A percentile compares a stretch with the other conserved stretches of the same genome.
Evolutionary conservation across 2,329 filamentous ascomycete genomes (phyloP).

Genomic region (Rosellinia necatrix): DNA sequence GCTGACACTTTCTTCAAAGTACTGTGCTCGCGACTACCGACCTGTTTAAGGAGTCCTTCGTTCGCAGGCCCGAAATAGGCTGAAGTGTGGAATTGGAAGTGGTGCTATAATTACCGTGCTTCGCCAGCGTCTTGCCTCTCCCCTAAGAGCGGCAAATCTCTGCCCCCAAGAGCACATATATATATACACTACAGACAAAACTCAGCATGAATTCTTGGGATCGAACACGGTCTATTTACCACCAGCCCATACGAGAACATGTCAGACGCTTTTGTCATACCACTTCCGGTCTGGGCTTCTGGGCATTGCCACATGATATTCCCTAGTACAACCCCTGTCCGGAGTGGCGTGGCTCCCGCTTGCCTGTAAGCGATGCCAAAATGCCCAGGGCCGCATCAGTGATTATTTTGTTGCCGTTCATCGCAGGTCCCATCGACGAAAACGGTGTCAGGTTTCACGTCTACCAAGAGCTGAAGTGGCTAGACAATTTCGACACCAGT

Average conservation of each 20-base stretch:
- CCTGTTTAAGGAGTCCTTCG: constrained; percentile 38
- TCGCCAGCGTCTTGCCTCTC: constrained; percentile 12
- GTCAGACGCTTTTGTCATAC: constrained; percentile 43
- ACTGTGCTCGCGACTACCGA: constrained; percentile 36
- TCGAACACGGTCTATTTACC: constrained; percentile 37
- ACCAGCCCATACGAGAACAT: constrained; percentile 44
- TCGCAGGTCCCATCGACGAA: constrained; percentile 43
- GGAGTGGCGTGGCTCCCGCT: constrained; percentile 32
- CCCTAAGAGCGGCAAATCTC: constrained; percentile 14
- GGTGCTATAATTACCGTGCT: constrained; percentile 16
- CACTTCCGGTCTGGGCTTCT: constrained; percentile 43
- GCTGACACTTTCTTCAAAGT: constrained; percentile 31
- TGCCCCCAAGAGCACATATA: constrained; percentile 45
- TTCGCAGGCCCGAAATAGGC: constrained; percentile 42
- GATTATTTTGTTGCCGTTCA: constrained; percentile 38
- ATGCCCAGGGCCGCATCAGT: constrained; percentile 43
- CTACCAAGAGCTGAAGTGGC: constrained; percentile 33
- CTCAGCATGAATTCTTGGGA: constrained; percentile 28
- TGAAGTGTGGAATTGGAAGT: constrained; percentile 41
- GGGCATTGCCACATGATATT: constrained; percentile 48
- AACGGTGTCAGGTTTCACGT: constrained; percentile 47
- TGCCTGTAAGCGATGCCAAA: constrained; percentile 43
- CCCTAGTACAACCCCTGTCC: constrained; percentile 40
- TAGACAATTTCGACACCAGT: constrained; percentile 30
- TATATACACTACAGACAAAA: constrained; percentile 44